Evolutionary conservation across 345 rosid genomes (phyloP).

Genomic region (Luvunga scandens): DNA sequence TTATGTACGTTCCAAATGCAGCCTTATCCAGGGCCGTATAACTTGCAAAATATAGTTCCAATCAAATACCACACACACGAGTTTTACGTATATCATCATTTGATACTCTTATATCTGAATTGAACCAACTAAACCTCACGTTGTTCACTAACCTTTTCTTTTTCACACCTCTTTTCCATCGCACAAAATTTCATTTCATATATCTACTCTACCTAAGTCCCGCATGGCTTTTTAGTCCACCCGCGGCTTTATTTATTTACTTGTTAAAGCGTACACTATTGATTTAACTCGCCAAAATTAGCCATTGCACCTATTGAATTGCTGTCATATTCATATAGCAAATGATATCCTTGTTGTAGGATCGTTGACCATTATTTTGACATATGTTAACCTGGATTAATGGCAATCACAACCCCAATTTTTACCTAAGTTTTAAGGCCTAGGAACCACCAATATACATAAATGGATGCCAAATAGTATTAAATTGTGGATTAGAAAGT

Average conservation of each 20-base stretch:
- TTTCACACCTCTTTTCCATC: too few species aligned
- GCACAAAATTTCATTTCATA: too few species aligned
- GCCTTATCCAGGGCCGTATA: too few species aligned
- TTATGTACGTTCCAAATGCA: too few species aligned
- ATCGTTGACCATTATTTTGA: not conserved
- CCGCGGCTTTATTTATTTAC: not conserved
- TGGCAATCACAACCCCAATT: not conserved
- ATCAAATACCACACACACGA: too few species aligned
- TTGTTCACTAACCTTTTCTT: too few species aligned
- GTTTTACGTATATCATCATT: too few species aligned
- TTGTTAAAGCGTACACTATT: not conserved
- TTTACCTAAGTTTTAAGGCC: too few species aligned
- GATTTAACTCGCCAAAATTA: not conserved
- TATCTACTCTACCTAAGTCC: too few species aligned
- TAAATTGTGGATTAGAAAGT: not conserved
- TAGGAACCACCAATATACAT: not conserved
- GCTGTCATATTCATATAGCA: not conserved
- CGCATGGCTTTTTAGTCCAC: not conserved
- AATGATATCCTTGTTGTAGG: not conserved
- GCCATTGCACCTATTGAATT: not conserved
- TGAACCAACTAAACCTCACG: too few species aligned
- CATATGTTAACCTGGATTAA: not conserved
- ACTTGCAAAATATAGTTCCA: too few species aligned
- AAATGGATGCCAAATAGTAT: not conserved
- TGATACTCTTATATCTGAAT: too few species aligned